phyloP scores from a whole-genome alignment of 2,329 filamentous ascomycete genomes.

The Fusarium musae region DNA sequence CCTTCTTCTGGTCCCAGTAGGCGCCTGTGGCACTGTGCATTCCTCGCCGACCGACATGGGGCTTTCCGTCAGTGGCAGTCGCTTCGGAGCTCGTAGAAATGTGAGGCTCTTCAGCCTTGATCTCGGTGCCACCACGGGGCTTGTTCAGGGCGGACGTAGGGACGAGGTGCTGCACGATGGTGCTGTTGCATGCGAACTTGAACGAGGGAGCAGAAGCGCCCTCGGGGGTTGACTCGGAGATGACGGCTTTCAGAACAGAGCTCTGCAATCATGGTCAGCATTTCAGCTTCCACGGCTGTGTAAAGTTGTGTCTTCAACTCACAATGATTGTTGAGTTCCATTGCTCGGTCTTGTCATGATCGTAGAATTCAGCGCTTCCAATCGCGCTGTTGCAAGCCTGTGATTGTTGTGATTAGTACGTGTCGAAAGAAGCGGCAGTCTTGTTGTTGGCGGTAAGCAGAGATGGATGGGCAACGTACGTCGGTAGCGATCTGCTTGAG shows the following conservation, averaged over 20 bases:
- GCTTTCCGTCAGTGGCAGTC: slow-evolving; percentile 71
- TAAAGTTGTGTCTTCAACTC: slow-evolving; percentile 44
- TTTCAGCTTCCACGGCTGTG: background rate
- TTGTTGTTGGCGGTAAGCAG: slow-evolving; percentile 38
- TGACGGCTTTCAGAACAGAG: slow-evolving; percentile 79
- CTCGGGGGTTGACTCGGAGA: slow-evolving; percentile 75
- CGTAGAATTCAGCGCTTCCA: slow-evolving; percentile 80
- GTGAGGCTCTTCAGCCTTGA: slow-evolving; percentile 61
- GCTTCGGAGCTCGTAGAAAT: slow-evolving; percentile 65
- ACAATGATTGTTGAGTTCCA: slow-evolving; percentile 98
- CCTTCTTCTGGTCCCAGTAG: slow-evolving; percentile 91
- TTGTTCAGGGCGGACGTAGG: slow-evolving; percentile 73
- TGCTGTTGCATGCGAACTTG: slow-evolving; percentile 98
- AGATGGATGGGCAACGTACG: slow-evolving; percentile 62
- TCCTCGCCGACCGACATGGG: slow-evolving; percentile 84
- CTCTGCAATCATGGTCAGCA: slow-evolving; percentile 62
- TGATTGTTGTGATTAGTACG: slow-evolving; percentile 21
- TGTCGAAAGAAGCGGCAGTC: slow-evolving; percentile 6
- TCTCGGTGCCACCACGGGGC: slow-evolving; percentile 62
- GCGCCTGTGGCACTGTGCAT: slow-evolving; percentile 89
- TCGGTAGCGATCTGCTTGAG: slow-evolving; percentile 88
- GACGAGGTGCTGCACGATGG: slow-evolving; percentile 93
- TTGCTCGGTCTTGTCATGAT: slow-evolving; percentile 82
- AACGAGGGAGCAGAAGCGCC: slow-evolving; percentile 71
- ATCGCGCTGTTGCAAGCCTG: slow-evolving; percentile 88